Conservation (phyloP, 192 early-diverging fungal species). For the Funneliformis geosporum region DNA sequence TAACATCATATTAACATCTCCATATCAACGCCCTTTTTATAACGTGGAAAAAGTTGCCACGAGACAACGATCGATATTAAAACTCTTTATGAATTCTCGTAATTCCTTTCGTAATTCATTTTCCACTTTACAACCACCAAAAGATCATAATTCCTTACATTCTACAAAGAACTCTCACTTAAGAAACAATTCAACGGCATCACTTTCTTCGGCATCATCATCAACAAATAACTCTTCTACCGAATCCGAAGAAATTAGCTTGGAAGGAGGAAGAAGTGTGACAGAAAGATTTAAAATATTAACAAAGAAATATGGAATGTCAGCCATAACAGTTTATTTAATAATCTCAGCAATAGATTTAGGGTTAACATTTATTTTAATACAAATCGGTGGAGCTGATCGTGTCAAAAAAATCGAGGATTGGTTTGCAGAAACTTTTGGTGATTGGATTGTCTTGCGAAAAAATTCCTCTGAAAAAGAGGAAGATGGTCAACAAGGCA, state of each 20-base stretch:
- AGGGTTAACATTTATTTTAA: constrained; percentile 48
- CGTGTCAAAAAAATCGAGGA: constrained; percentile 49
- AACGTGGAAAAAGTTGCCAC: not conserved
- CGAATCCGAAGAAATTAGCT: not conserved
- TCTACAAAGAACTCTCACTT: not conserved
- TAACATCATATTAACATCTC: not conserved
- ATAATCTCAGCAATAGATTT: constrained; percentile 50
- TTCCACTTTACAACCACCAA: not conserved
- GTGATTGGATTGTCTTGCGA: constrained; percentile 33
- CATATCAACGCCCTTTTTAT: not conserved
- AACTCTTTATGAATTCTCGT: not conserved
- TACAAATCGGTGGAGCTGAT: constrained; percentile 51
- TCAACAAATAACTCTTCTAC: not conserved
- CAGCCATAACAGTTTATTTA: constrained; percentile 53
- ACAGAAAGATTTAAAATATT: constrained; percentile 38
- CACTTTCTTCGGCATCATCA: not conserved
- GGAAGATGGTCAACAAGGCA: not conserved
- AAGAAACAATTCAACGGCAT: not conserved
- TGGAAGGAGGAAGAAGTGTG: not conserved
- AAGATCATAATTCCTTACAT: not conserved
- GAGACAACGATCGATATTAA: not conserved
- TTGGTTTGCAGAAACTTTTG: constrained; percentile 42
- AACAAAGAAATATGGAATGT: constrained; percentile 53
- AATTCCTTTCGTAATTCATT: not conserved
- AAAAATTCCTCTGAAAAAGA: constrained; percentile 33